A percentile compares a stretch with the other conserved stretches of the same genome.
Conservation (phyloP, 495 filamentous ascomycete species). For the Neurospora pannonica region DNA sequence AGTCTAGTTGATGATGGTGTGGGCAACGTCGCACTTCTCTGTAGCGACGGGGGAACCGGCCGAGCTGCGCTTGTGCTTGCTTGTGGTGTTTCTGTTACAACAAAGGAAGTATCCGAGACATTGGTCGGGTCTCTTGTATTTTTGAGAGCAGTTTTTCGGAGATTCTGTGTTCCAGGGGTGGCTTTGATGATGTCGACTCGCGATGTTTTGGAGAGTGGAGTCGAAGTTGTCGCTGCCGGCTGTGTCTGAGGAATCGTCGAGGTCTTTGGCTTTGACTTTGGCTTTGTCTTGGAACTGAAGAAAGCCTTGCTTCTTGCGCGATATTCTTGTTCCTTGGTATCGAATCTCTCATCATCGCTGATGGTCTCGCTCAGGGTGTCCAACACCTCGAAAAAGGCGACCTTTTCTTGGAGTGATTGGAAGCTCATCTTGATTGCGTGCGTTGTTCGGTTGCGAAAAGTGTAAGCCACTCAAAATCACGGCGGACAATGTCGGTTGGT, state of each 20-base stretch:
- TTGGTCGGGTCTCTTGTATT: neutral
- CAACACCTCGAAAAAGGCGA: slow-evolving; percentile 18
- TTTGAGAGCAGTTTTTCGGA: neutral
- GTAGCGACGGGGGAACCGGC: slow-evolving; percentile 4
- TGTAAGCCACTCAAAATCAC: neutral
- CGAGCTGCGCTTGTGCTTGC: slow-evolving; percentile 8
- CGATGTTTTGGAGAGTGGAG: neutral
- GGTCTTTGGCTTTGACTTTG: neutral
- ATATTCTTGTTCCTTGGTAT: slow-evolving; percentile 12
- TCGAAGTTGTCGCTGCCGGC: slow-evolving; percentile 10
- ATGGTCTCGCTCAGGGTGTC: slow-evolving; percentile 12
- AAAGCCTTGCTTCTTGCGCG: slow-evolving; percentile 13
- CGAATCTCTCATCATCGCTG: slow-evolving; percentile 14
- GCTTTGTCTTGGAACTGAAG: slow-evolving; percentile 9
- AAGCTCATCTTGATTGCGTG: slow-evolving; percentile 8
- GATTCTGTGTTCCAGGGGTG: slow-evolving; percentile 8
- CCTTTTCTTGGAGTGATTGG: slow-evolving; percentile 15
- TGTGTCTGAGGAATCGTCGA: neutral
- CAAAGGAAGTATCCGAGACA: neutral
- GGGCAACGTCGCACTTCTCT: slow-evolving; percentile 17
- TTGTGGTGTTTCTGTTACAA: slow-evolving; percentile 18
- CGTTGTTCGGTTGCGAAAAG: neutral
- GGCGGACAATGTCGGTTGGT: neutral
- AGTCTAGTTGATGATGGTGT: neutral
- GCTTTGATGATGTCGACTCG: slow-evolving; percentile 9